A percentile compares a stretch with the other conserved stretches of the same genome.
Evolutionary conservation across 306 rosid genomes (phyloP).

Genomic region (Vigna unguiculata): DNA sequence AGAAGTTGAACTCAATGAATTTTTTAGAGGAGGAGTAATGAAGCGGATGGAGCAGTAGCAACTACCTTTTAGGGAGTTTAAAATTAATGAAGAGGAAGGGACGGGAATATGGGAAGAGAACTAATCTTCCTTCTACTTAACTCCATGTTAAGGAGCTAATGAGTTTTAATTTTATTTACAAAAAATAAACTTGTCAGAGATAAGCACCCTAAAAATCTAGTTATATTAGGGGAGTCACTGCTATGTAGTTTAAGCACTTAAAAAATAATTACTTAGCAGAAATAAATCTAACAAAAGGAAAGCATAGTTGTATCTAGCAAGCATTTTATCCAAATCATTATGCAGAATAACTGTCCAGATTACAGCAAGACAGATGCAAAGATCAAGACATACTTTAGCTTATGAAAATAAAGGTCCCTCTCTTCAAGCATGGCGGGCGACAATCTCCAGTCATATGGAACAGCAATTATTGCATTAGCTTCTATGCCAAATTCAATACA

Average conservation of each 20-base stretch:
- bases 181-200: too few relatives aligned
- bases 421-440: conserved; percentile 93
- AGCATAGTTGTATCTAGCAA: background rate
- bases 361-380: conserved; percentile 37
- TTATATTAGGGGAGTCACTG: background rate
- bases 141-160: background rate
- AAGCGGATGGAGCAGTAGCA: background rate
- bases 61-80: conserved; percentile 27
- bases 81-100: conserved; percentile 5
- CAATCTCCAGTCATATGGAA: conserved; percentile 97
- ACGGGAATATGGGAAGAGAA: background rate
- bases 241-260: conserved; percentile 11
- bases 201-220: too few relatives aligned
- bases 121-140: conserved; percentile 3
- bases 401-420: conserved; percentile 97
- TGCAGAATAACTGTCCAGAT: conserved; percentile 2
- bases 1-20: conserved; percentile 13
- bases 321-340: conserved; percentile 36
- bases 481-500: conserved; percentile 97
- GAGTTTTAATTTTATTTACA: background rate
- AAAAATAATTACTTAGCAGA: conserved; percentile 24
- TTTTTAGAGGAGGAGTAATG: conserved; percentile 19
- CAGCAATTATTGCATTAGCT: conserved; percentile 96
- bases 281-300: conserved; percentile 7
- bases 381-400: conserved; percentile 76